phyloP scores from a whole-genome alignment of 371 early-diverging fungal genomes.

The Choanephora cucurbitarum region DNA sequence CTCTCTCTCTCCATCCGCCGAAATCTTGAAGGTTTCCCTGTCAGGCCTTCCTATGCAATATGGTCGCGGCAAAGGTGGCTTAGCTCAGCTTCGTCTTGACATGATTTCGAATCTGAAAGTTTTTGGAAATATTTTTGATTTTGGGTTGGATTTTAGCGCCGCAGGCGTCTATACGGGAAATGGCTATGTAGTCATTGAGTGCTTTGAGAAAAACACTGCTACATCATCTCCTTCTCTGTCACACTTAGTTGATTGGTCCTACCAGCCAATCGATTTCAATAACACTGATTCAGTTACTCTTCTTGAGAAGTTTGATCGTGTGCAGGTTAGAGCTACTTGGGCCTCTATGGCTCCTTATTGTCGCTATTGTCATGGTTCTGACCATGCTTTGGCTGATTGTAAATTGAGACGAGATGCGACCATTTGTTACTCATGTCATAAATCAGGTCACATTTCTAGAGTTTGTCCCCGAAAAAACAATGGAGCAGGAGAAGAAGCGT shows the following conservation, averaged over 20 bases:
- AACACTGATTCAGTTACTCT: background rate
- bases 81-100: background rate
- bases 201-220: too few species aligned
- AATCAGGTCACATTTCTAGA: constrained; percentile 3
- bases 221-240: constrained; percentile 44
- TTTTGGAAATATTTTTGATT: constrained; percentile 3
- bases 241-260: constrained; percentile 56
- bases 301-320: background rate
- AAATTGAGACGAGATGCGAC: background rate
- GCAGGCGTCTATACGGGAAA: constrained; percentile 3
- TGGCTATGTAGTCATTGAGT: constrained; percentile 11
- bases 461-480: too few species aligned
- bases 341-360: too few species aligned
- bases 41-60: too few species aligned
- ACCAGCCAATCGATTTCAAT: background rate
- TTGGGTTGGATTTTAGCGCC: constrained; percentile 1
- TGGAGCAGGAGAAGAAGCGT: too few species aligned
- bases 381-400: constrained; percentile 5
- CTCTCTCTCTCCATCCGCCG: too few species aligned
- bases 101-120: background rate
- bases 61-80: background rate
- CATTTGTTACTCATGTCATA: background rate
- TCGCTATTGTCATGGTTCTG: constrained; percentile 5
- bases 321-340: background rate
- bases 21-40: too few species aligned